Evolutionary conservation across 306 rosid genomes (phyloP).

Genomic region (Pyrus communis): DNA sequence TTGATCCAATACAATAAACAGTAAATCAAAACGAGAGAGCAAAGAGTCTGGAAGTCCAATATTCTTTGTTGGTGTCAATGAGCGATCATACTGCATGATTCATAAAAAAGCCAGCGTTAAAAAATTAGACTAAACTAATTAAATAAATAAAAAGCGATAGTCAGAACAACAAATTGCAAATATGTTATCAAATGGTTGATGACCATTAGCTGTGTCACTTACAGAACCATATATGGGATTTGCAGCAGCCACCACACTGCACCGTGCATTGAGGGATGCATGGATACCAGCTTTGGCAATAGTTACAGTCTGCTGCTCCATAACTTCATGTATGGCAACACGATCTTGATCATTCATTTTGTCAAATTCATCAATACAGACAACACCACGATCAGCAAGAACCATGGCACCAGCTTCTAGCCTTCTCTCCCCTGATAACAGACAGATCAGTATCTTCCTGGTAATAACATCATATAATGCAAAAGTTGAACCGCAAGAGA

Average conservation of each 20-base stretch:
- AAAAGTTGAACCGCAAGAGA: background rate
- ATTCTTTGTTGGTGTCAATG: constrained; percentile 97
- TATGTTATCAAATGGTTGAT: background rate
- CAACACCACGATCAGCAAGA: constrained; percentile 98
- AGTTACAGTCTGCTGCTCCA: constrained; percentile 99
- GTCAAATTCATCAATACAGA: constrained; percentile 98
- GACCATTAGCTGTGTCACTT: constrained; percentile 28
- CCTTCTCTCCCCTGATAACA: constrained; percentile 83
- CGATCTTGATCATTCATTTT: constrained; percentile 98
- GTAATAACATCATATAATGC: background rate
- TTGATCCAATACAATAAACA: constrained; percentile 94
- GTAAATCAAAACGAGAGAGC: constrained; percentile 94
- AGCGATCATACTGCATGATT: constrained; percentile 76
- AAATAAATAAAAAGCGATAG: background rate
- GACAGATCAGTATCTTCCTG: constrained; percentile 9
- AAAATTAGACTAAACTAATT: background rate
- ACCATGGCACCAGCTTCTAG: constrained; percentile 99
- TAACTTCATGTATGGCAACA: constrained; percentile 97
- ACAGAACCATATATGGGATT: constrained; percentile 99
- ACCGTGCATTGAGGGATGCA: constrained; percentile 93
- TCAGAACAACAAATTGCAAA: constrained; percentile 1
- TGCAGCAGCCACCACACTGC: constrained; percentile 99
- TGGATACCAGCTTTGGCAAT: constrained; percentile 99
- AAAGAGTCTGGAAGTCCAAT: constrained; percentile 96
- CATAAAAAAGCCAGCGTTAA: constrained; percentile 6